These are phyloP conservation scores for Chaetomium strumarium DNA, from an alignment of 2,329 filamentous ascomycete genomes.

Conservation along the genomic window DNA sequence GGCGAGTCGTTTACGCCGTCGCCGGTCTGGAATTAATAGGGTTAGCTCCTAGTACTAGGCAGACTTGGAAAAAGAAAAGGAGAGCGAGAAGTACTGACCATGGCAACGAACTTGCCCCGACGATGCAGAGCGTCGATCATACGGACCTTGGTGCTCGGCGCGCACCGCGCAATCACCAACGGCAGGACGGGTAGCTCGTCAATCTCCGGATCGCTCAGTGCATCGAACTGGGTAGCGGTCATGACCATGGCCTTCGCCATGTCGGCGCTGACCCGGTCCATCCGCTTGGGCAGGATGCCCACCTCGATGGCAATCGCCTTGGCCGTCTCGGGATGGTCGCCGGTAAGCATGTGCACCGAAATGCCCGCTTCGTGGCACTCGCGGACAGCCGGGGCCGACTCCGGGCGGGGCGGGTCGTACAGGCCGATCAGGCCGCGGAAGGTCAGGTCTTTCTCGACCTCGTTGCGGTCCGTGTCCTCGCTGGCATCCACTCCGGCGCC, in stretches of 20 bases:
- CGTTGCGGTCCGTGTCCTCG: constrained; percentile 37
- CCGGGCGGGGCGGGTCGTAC: constrained; percentile 65
- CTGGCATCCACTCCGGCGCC: neutral
- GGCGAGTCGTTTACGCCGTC: constrained; percentile 72
- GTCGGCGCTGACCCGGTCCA: constrained; percentile 38
- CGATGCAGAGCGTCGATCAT: constrained; percentile 69
- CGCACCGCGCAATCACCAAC: constrained; percentile 64
- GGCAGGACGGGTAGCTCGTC: constrained; percentile 57
- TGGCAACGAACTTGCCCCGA: constrained; percentile 61
- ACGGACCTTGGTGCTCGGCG: constrained; percentile 64
- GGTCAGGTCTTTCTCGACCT: constrained; percentile 51
- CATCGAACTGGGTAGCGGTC: constrained; percentile 58
- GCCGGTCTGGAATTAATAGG: constrained; percentile 42
- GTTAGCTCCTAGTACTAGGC: too few species aligned
- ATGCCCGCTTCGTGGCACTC: constrained; percentile 57
- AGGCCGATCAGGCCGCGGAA: constrained; percentile 66
- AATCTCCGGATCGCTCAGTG: constrained; percentile 55
- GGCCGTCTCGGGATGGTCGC: constrained; percentile 63
- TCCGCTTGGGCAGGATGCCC: constrained; percentile 53
- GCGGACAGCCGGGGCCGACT: constrained; percentile 56
- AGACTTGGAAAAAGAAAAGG: neutral
- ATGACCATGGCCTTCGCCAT: constrained; percentile 60
- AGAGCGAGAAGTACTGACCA: constrained; percentile 33
- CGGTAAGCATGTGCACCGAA: constrained; percentile 63
- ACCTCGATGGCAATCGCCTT: constrained; percentile 61